These are phyloP conservation scores for Xylaria sp. DNA, from an alignment of 2,329 filamentous ascomycete species.

Conservation along the genomic window DNA sequence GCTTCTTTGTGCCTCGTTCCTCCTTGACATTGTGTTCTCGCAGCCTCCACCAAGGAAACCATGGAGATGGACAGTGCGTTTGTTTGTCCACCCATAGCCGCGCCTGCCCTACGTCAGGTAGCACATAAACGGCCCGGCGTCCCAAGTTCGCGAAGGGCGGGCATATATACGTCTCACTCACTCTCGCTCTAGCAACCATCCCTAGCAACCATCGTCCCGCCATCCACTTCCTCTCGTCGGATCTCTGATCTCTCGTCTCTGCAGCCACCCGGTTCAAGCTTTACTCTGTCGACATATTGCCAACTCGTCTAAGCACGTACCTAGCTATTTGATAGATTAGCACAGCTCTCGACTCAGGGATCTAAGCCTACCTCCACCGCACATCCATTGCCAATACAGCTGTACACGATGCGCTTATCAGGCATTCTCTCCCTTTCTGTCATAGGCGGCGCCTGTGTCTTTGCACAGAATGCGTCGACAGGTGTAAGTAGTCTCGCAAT, in stretches of 20 bases:
- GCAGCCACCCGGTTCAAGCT: neutral
- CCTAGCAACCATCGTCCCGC: conserved; percentile 1
- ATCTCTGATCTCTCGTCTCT: neutral
- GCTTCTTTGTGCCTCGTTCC: conserved; percentile 7
- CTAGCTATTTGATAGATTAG: conserved; percentile 2
- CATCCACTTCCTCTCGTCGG: neutral
- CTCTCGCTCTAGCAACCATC: conserved; percentile 1
- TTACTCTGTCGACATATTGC: neutral
- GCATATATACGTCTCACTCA: conserved; percentile 18
- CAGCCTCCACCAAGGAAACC: neutral
- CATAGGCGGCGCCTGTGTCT: conserved; percentile 42
- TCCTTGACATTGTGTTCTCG: neutral
- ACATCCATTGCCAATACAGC: neutral
- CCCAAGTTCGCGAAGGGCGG: conserved; percentile 1
- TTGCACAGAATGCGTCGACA: conserved; percentile 44
- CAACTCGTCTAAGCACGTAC: neutral
- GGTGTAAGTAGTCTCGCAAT: conserved; percentile 41
- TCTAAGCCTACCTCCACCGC: neutral
- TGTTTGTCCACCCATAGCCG: conserved; percentile 17
- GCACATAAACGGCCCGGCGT: conserved; percentile 7
- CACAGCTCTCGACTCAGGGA: neutral
- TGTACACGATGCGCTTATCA: conserved; percentile 45
- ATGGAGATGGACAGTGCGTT: neutral
- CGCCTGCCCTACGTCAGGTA: conserved; percentile 18
- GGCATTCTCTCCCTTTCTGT: conserved; percentile 43